phyloP scores from a whole-genome alignment of 371 early-diverging fungal genomes.

The Zopfochytrium polystomum region DNA sequence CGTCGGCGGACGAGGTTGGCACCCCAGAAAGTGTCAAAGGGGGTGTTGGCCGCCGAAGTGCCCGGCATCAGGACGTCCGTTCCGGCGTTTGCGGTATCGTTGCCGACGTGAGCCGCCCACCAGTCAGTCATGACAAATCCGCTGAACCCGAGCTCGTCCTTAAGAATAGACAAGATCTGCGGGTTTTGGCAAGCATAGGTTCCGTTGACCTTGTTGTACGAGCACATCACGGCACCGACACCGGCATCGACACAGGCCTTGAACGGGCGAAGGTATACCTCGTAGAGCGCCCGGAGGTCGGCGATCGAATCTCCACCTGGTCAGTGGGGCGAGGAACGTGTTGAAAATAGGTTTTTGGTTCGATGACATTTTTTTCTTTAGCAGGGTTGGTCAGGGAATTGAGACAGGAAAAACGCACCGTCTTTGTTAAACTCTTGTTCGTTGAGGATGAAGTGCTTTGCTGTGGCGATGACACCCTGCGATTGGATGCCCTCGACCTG shows the following conservation, averaged over 20 bases:
- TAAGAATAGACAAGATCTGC: constrained; percentile 40
- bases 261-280: background rate
- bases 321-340: too few relatives aligned
- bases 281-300: background rate
- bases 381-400: too few relatives aligned
- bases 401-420: too few relatives aligned
- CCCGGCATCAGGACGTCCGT: constrained; percentile 64
- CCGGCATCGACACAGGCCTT: constrained; percentile 52
- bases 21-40: constrained; percentile 24
- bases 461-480: constrained; percentile 45
- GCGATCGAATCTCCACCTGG: background rate
- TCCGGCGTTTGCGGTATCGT: constrained; percentile 44
- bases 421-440: constrained; percentile 43
- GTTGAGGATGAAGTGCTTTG: constrained; percentile 52
- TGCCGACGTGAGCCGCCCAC: constrained; percentile 33
- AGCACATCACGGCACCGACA: constrained; percentile 59
- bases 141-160: constrained; percentile 50
- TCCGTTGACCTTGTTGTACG: constrained; percentile 53
- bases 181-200: constrained; percentile 54
- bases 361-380: too few relatives aligned
- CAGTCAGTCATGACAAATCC: constrained; percentile 46
- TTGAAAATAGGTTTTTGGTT: too few relatives aligned
- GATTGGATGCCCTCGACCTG: constrained; percentile 34
- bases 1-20: constrained; percentile 15
- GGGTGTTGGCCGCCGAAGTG: constrained; percentile 8